Base-by-base conservation (phyloP, 495 filamentous ascomycete genomes). In the Neurospora sp. region DNA sequence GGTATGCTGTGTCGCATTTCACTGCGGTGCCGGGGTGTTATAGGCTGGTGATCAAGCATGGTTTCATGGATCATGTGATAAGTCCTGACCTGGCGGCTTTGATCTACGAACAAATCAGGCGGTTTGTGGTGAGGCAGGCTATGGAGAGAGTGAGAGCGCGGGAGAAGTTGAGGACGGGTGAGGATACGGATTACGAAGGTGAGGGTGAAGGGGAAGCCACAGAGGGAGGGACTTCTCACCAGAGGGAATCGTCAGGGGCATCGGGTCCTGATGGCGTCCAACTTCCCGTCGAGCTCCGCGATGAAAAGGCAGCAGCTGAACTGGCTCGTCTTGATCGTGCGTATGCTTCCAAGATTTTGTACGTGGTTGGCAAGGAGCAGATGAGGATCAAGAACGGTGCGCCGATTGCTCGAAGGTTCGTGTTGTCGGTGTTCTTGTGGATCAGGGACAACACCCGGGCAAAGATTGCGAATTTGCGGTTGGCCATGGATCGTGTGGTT, bases 331-430 rank as follows among this genome's bases (percentile, higher is more conserved):
- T 93, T 0, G 86, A 90, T 31, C 76, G 81, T 0, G 90, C 90
- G 1, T 90, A 86, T 72, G 83, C 84, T n/a, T 83, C 83, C 38
- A 89, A 90, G 74, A 84, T 91, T 39, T 78, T 91, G 44, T 92
- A 93, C 75, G 85, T 93, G 27, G 83, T 93, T 18, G 91, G 91
- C 18, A 93, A 93, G 77, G 91, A 93, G 74, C 86, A 92, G 81
- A 86, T 93, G 85, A 81, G 81, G 22, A 84, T 93, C 74, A 81
- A 80, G 68, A 47, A 72, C 8, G 81, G 79, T 8, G 84, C 82
- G 31, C 82, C 85, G 38, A 76, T 85, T 41, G 69, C 83, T 39
- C 81, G 89, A 14, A 84, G 77, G 53, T 31, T 87, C 0, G 44
- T 89, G 8, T 77, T 93, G 70, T 81, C 78, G 59, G 78, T 83